Base-by-base conservation (phyloP, 2,329 filamentous ascomycete species). In the Fusarium sp. region DNA sequence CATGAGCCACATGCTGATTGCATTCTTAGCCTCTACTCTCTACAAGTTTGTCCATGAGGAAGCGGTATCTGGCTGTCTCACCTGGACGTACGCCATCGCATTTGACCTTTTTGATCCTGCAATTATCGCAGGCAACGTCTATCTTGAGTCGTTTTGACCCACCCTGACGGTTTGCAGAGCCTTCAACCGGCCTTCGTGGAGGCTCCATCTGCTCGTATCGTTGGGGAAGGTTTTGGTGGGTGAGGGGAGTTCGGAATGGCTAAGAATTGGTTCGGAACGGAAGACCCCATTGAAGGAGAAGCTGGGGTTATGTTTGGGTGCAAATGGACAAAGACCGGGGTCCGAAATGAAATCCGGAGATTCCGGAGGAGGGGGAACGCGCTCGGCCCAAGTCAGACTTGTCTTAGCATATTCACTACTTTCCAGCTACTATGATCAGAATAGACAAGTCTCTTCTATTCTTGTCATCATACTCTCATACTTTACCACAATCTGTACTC, bases 91-190 rank as follows among this genome's bases (percentile, higher is more conserved):
- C 66, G 34, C 78, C 78, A 53, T 80, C 78, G 36, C 78, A 80
- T 43, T 77, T 77, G 40, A 79, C 72, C 64, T 81, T 81, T 50
- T 75, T 75, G 5, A 63, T 60, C 10, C 79, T 74, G 56, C 79
- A 81, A 6, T 73, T 74, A 44, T 80, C 74, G 55, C 79, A 81
- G 3, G 79, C 79, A 9, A 80, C 71, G 29, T 78, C 72, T 24
- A 80, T 78, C 58, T 80, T 80, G 49, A 78, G 73, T n/a, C 78
- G 72, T 58, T 80, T 80, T 0, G 60, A 52, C 38, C 64, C 61
- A 61, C 64, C 40, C 26, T 48, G 51, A 4, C 48, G 54, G 25
- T 36, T 31, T 26, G 22, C 53, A 25, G 56, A 26, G 12, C 34
- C 34, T 13, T 50, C 38, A 13, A 25, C 32, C 19, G 31, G 19